Percentiles rank a stretch among this genome's conserved stretches.
phyloP scores from a whole-genome alignment of 139 green algal genomes.

The Yamagishiella unicocca region DNA sequence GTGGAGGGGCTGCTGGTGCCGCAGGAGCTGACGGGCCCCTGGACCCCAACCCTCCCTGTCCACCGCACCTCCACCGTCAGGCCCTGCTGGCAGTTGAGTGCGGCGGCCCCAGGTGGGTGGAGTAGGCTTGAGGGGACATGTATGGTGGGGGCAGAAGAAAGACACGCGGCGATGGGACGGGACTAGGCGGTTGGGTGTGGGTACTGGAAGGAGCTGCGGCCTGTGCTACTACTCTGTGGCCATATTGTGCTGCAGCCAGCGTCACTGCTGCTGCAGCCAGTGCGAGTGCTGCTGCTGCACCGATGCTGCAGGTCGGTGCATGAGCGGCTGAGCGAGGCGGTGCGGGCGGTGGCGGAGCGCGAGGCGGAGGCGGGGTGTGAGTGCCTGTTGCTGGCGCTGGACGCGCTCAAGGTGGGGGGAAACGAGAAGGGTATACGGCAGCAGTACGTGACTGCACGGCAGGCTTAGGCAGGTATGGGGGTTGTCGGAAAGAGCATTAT shows the following conservation, averaged over 20 bases:
- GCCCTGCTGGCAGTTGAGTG: constrained; percentile 6
- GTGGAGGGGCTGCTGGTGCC: background rate
- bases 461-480: too few species aligned
- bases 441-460: too few species aligned
- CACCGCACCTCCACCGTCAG: background rate
- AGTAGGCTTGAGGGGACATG: background rate
- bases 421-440: too few species aligned
- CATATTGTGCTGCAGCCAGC: too few species aligned
- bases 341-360: background rate
- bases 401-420: constrained; percentile 6
- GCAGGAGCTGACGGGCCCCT: background rate
- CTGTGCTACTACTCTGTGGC: too few species aligned
- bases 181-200: too few species aligned
- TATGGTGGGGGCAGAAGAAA: too few species aligned
- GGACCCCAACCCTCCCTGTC: background rate
- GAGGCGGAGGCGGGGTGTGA: constrained; percentile 34
- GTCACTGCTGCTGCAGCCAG: too few species aligned
- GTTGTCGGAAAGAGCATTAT: too few species aligned
- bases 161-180: too few species aligned
- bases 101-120: background rate
- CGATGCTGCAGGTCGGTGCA: background rate
- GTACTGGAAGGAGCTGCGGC: too few species aligned
- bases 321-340: background rate
- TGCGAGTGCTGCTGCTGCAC: too few species aligned
- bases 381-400: constrained; percentile 40